Evolutionary conservation across 306 rosid genomes (phyloP).

Genomic region (Lotus japonicus): DNA sequence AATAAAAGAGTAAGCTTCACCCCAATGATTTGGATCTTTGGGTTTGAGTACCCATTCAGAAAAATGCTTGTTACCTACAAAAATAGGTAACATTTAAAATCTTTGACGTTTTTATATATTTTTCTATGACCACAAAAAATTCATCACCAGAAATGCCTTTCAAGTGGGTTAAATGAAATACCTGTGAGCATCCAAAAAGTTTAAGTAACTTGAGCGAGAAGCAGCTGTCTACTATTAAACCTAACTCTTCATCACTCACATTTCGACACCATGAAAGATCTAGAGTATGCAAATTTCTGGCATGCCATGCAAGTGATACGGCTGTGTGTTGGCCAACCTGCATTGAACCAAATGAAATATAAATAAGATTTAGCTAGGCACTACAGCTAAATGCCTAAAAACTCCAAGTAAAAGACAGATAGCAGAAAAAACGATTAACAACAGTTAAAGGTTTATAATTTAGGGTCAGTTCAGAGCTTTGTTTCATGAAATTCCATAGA

Average conservation of each 20-base stretch:
- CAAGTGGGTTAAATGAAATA: conserved; percentile 3
- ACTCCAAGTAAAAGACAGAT: too few relatives aligned
- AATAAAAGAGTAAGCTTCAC: conserved; percentile 39
- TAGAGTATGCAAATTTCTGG: conserved; percentile 52
- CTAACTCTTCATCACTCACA: conserved; percentile 56
- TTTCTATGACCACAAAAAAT: not conserved
- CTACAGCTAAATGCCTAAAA: too few relatives aligned
- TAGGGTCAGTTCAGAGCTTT: too few relatives aligned
- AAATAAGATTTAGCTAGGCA: not conserved
- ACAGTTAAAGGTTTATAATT: too few relatives aligned
- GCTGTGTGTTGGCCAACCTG: conserved; percentile 68
- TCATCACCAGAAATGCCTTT: not conserved
- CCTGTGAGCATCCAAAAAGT: conserved; percentile 88
- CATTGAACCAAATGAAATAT: conserved; percentile 6
- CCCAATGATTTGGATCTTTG: conserved; percentile 48
- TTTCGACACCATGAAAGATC: conserved; percentile 88
- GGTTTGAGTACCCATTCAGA: conserved; percentile 60
- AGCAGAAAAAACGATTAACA: too few relatives aligned
- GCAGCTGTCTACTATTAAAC: conserved; percentile 76
- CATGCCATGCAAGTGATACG: conserved; percentile 44
- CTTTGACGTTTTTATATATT: not conserved
- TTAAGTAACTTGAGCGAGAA: conserved; percentile 52
- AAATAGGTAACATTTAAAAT: not conserved
- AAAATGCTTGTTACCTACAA: conserved; percentile 59
- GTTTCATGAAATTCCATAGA: conserved; percentile 2